A percentile compares a stretch with the other conserved stretches of the same genome.
Evolutionary conservation across 1,139 yeast genomes (phyloP).

Genomic region (Blastobotrys persicus): DNA sequence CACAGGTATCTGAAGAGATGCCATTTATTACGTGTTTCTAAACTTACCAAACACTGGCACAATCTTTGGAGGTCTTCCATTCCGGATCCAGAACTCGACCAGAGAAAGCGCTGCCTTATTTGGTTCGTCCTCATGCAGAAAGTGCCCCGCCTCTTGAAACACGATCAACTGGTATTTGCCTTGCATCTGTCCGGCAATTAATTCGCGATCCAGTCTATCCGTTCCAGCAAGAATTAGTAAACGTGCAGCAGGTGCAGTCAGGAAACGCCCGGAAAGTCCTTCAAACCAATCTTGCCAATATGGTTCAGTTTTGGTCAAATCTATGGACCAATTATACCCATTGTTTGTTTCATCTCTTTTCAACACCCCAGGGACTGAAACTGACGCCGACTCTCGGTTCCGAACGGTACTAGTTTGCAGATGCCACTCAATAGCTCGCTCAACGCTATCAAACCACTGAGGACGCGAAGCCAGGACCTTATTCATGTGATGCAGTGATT

Average conservation of each 20-base stretch:
- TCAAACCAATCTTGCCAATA: conserved; percentile 85
- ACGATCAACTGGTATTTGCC: conserved; percentile 83
- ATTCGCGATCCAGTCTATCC: conserved; percentile 76
- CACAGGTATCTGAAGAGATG: too few relatives aligned
- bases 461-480: conserved; percentile 65
- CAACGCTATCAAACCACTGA: conserved; percentile 46
- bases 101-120: conserved; percentile 51
- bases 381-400: conserved; percentile 59
- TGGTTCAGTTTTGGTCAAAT: conserved; percentile 56
- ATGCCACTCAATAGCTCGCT: conserved; percentile 84
- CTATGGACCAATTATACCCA: conserved; percentile 54
- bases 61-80: conserved; percentile 40
- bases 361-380: conserved; percentile 65
- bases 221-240: conserved; percentile 84
- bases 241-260: conserved; percentile 56
- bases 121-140: conserved; percentile 88
- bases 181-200: conserved; percentile 97
- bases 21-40: conserved; percentile 19
- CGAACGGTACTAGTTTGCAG: conserved; percentile 49
- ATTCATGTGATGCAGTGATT: conserved; percentile 66
- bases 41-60: conserved; percentile 34
- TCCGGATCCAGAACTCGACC: conserved; percentile 54
- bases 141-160: conserved; percentile 82
- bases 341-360: not conserved
- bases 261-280: conserved; percentile 65